A percentile compares a stretch with the other conserved stretches of the same genome.
phyloP scores from a whole-genome alignment of 805 yeast genomes.

The Saccharomycopsis sp. region DNA sequence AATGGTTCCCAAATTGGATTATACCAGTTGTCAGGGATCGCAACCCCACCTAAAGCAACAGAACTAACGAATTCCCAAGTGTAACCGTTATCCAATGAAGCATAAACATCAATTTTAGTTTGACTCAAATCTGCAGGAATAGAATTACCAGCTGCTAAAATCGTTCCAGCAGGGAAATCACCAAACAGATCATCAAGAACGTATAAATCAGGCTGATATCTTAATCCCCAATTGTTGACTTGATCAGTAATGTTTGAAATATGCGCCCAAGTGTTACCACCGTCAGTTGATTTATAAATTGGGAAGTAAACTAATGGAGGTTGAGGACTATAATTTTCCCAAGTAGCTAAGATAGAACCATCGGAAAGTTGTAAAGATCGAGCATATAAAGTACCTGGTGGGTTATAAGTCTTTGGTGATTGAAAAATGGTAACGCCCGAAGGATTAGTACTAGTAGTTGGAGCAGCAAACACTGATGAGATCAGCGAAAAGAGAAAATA shows the following conservation, averaged over 20 bases:
- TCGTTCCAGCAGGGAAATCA: not conserved
- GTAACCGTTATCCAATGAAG: not conserved
- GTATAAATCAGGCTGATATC: not conserved
- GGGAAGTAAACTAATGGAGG: constrained; percentile 1
- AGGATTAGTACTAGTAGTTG: not conserved
- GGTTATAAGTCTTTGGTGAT: not conserved
- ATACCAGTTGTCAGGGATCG: not conserved
- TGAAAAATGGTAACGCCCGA: not conserved
- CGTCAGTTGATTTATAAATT: not conserved
- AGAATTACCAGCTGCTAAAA: not conserved
- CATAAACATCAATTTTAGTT: not conserved
- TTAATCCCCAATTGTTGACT: not conserved
- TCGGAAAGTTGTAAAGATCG: not conserved
- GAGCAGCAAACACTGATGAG: too few species aligned
- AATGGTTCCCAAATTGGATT: not conserved
- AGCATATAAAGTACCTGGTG: constrained; percentile 1
- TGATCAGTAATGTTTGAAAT: constrained; percentile 1
- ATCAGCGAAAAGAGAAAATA: too few species aligned
- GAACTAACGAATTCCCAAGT: not conserved
- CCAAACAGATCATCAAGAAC: not conserved
- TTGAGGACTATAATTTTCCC: constrained; percentile 1
- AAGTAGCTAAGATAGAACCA: not conserved
- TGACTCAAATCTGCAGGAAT: not conserved
- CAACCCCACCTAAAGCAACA: not conserved
- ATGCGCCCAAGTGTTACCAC: not conserved